Evolutionary conservation across 345 rosid species (phyloP), one percentile per base, ranked within the genome.

Genomic region (Rhizophora mangle): DNA sequence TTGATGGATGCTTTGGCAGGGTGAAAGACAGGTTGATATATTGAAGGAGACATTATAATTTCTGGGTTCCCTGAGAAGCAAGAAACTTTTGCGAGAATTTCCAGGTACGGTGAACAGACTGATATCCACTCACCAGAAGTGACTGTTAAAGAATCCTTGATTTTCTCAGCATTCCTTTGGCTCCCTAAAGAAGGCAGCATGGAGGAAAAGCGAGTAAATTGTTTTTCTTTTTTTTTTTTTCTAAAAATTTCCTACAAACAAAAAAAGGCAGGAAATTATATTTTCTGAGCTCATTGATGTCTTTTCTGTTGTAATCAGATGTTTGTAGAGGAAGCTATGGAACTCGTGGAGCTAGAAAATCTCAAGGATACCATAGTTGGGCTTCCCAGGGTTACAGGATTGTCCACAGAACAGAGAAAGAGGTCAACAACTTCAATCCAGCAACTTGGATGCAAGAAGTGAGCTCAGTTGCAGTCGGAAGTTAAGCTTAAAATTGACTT

Each of bases 1-100:
- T 69, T 94, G 82, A 91, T 94, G 98, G 98, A 94, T 85, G 97
- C 91, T 83, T 79, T 94, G 58, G 95, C 96, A 0, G 98, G 98
- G 72, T 76, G 98, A 72, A 94, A 94, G 72, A 91, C 97, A 0
- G 92, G 94, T 63, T 96, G 98, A 69, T 93, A 91, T 69, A 74
- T 93, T 1, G 96, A 93, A 57, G 98, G 98, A 9, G 97, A 89
- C 49, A 76, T 91, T 39, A 83, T 85, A 83, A 91, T 94, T 72
- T 91, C 95, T 0, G 97, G 98, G 43, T 94, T 69, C 86, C 87
- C 19, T 13, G 89, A 91, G 85, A 85, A 80, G 39, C 98, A 91
- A 82, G 89, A 89, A 80, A 90, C 97, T 4, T 93, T 93, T 79
- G 98, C 98, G 22, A 89, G 98, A 83, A 85, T 93, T 81, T 89